These are phyloP conservation scores for Puccinia novopanici DNA, from an alignment of 1,284 basidiomycete species.

Conservation along the genomic window DNA sequence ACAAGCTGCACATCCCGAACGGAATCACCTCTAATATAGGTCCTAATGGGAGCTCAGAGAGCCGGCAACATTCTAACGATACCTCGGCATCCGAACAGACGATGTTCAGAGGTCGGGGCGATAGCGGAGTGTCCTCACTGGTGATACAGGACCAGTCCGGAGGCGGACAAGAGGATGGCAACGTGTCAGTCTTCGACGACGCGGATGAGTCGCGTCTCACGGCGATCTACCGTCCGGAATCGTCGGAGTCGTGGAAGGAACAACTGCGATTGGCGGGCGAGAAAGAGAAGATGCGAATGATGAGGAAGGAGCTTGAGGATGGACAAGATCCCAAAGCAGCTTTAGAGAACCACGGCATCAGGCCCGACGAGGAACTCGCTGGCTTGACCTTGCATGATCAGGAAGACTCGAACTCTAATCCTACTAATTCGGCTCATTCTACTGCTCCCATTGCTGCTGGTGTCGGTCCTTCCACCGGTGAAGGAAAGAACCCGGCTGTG, in stretches of 20 bases:
- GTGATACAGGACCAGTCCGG: slow-evolving; percentile 6
- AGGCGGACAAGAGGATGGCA: neutral
- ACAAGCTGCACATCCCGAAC: slow-evolving; percentile 37
- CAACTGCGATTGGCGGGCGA: slow-evolving; percentile 58
- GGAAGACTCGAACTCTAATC: neutral
- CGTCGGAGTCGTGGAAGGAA: slow-evolving; percentile 79
- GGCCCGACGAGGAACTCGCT: slow-evolving; percentile 36
- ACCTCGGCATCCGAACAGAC: neutral
- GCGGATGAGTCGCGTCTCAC: slow-evolving; percentile 69
- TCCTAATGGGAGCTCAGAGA: slow-evolving; percentile 3
- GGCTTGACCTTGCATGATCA: slow-evolving; percentile 30
- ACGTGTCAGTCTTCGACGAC: slow-evolving; percentile 56
- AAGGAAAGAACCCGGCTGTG: slow-evolving; percentile 3
- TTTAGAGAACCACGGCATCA: slow-evolving; percentile 3
- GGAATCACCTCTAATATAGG: slow-evolving; percentile 35
- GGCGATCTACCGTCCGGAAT: slow-evolving; percentile 82
- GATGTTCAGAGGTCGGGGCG: neutral
- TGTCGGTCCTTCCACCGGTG: neutral
- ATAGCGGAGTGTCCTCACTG: neutral
- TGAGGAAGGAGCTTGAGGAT: slow-evolving; percentile 58
- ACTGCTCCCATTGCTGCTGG: neutral
- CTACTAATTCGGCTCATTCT: neutral
- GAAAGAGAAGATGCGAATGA: slow-evolving; percentile 35
- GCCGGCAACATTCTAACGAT: neutral
- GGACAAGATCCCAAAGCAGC: neutral